Evolutionary conservation across 345 rosid species (phyloP), one percentile per base, ranked within the genome.

Genomic region (Eucalyptus curtisii): DNA sequence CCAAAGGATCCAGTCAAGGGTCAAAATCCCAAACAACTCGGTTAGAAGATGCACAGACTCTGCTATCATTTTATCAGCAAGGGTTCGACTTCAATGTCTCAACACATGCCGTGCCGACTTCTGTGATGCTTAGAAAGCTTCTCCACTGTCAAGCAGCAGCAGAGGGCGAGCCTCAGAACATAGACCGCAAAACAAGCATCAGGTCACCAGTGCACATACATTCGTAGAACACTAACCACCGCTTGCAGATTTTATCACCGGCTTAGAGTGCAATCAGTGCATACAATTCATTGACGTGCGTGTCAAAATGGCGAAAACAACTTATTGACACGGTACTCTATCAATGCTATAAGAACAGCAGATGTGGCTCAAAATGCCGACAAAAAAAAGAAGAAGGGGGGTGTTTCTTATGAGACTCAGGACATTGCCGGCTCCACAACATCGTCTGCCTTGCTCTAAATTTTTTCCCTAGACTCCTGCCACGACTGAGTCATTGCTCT

Each of bases 401-500:
- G 8, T 8, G 17, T 61, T 64, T 30, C 71, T 61, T 30, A 64
- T 64, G 71, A 64, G 71, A n/a, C 71, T 64, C 37, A 30, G 37
- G 71, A 19, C 79, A 66, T 66, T 16, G 79, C 79, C 6, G 22
- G 3, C 79, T 66, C 40, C 6, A 66, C 42, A 31, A 66, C 31
- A 31, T n/a, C 22, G 16, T n/a, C 15, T 1, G 10, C 40, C 11
- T 7, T 4, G 6, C 33, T 16, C 79, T 66, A 66, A 31, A 31
- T 15, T 31, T 40, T 31, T 66, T 66, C 40, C 79, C 42, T 31
- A 8, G 22, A 66, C 79, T 66, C 33, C 22, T 31, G 22, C 22
- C 79, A 15, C 5, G 40, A 31, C 79, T 66, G 33, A 31, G 42
- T 66, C 90, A 88, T 90, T 80, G 94, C 90, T 89, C 96, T 88